Conservation (phyloP, 352 stramenopile genomes). For the Thalassiosira hispida region DNA sequence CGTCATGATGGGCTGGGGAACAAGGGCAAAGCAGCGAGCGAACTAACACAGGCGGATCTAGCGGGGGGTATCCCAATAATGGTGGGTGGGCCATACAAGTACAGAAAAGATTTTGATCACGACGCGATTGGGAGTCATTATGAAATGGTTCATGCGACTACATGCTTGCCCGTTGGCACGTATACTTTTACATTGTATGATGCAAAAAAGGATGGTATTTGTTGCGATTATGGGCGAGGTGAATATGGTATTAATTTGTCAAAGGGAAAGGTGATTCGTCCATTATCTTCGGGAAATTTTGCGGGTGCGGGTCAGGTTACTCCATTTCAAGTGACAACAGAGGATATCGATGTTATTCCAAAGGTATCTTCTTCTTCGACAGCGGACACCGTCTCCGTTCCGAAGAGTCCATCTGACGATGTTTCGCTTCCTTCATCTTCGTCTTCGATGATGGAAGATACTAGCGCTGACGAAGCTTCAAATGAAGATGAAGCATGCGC, state of each 20-base stretch:
- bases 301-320: not conserved
- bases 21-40: too few species aligned
- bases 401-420: too few species aligned
- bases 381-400: not conserved
- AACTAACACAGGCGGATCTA: too few species aligned
- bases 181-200: slow-evolving; percentile 30
- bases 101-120: not conserved
- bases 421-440: too few species aligned
- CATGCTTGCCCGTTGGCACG: slow-evolving; percentile 19
- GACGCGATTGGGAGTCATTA: not conserved
- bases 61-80: too few species aligned
- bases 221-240: slow-evolving; percentile 18
- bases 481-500: slow-evolving; percentile 13
- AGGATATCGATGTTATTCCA: slow-evolving; percentile 8
- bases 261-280: not conserved
- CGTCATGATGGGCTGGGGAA: too few species aligned
- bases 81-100: slow-evolving; percentile 7
- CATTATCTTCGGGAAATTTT: slow-evolving; percentile 7
- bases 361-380: not conserved
- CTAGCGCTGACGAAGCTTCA: too few species aligned
- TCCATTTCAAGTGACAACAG: slow-evolving; percentile 3
- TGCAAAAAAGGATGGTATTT: slow-evolving; percentile 24
- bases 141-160: slow-evolving; percentile 5
- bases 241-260: slow-evolving; percentile 4
- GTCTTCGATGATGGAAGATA: too few species aligned